Evolutionary conservation across 176 grass and related monocot genomes (phyloP), one percentile per base, ranked within the genome.

Genomic region (Musa itinerans): DNA sequence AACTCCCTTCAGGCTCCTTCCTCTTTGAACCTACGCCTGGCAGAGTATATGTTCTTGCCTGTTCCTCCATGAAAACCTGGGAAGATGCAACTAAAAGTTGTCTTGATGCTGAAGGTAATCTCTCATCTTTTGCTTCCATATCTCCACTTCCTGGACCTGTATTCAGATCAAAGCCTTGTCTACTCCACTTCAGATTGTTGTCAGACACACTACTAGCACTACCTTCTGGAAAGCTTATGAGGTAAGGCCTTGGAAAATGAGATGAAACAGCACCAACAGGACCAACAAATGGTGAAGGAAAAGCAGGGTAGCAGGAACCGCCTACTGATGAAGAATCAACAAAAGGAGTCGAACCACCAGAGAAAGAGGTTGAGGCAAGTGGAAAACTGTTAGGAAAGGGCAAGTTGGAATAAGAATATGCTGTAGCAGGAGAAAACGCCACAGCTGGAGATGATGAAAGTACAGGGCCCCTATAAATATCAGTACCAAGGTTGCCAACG

Each of bases 81-180:
- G 83, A 80, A 23, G 84, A 74, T 24, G 78, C 57, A 53, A 90
- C 85, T 50, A 89, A 53, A 79, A 87, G 86, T 85, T 89, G 87
- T 79, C 89, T 82, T 55, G 82, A 71, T 2, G 77, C 78, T 63
- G 83, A 58, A 83, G 78, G 63, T 6, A 71, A 11, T 27, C 85
- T 80, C 43, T 87, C 89, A 19, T 92, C 87, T 69, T 96, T 89
- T 50, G 72, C 80, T 72, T 96, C 83, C 19, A 78, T 53, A 73
- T 87, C 86, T 73, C 74, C 74, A 82, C 63, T 83, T 71, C 84
- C 87, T 61, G 89, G 89, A 15, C 89, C 92, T 34, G 87, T 88
- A 75, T 96, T 96, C 65, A 96, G 89, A 81, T 92, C 92, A 52
- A 96, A 81, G 63, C 81, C 84, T 54, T 86, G 92, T 57, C 87